These are phyloP conservation scores for Teunomyces funiuensis DNA, from an alignment of 805 yeast species.

Conservation along the genomic window DNA sequence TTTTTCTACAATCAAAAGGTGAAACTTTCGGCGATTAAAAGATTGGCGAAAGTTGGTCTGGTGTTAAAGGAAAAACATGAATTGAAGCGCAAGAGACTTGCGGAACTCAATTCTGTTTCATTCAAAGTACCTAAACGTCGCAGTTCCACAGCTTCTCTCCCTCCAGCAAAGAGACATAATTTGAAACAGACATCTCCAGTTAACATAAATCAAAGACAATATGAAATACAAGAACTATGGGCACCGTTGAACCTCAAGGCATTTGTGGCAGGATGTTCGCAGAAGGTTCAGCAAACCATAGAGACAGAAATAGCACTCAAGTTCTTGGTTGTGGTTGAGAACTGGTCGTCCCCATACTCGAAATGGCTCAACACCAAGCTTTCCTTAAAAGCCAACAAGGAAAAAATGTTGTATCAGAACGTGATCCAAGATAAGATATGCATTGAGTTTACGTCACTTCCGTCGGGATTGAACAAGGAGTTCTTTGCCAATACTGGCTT, in stretches of 20 bases:
- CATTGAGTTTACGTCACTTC: slow-evolving; percentile 42
- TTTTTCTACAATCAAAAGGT: slow-evolving; percentile 29
- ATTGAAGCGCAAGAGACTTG: slow-evolving; percentile 30
- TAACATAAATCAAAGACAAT: slow-evolving; percentile 26
- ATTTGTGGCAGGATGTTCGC: slow-evolving; percentile 30
- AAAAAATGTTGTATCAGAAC: slow-evolving; percentile 25
- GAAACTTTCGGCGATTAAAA: slow-evolving; percentile 28
- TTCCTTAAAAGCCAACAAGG: slow-evolving; percentile 31
- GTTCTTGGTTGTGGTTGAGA: slow-evolving; percentile 44
- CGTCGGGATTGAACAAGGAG: slow-evolving; percentile 34
- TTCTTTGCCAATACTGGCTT: slow-evolving; percentile 43
- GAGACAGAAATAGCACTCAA: slow-evolving; percentile 26
- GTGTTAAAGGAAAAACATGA: slow-evolving; percentile 22
- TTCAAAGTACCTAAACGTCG: slow-evolving; percentile 18
- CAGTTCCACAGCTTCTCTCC: slow-evolving; percentile 7
- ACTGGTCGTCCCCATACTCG: slow-evolving; percentile 48
- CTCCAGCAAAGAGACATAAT: slow-evolving; percentile 13
- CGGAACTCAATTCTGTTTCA: slow-evolving; percentile 27
- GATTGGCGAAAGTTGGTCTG: slow-evolving; percentile 29
- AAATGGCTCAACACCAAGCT: slow-evolving; percentile 52
- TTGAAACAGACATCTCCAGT: slow-evolving; percentile 10
- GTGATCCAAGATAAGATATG: slow-evolving; percentile 22
- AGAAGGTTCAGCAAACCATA: slow-evolving; percentile 23
- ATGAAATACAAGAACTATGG: slow-evolving; percentile 46
- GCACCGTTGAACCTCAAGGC: slow-evolving; percentile 41